Evolutionary conservation across 495 filamentous ascomycete species (phyloP).

Genomic region (Immersiella caudata): DNA sequence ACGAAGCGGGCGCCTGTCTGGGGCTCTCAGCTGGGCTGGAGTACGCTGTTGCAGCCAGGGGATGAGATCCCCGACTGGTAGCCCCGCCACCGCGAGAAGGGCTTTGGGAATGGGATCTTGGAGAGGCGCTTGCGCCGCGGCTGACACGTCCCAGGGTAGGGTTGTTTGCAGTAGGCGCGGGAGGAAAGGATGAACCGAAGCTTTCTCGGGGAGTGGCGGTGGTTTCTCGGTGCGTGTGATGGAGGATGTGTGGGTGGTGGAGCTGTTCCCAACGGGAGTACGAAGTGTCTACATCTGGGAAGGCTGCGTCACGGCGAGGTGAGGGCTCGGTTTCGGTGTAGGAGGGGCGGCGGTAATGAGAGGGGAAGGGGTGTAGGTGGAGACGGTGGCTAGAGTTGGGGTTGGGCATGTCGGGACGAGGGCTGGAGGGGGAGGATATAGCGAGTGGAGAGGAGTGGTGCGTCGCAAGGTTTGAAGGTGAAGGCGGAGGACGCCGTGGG

Average conservation of each 20-base stretch:
- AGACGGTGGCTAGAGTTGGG: slow-evolving; percentile 33
- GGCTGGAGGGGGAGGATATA: neutral
- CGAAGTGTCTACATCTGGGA: slow-evolving; percentile 42
- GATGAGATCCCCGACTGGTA: neutral
- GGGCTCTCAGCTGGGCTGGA: neutral
- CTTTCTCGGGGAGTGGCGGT: neutral
- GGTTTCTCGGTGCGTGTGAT: neutral
- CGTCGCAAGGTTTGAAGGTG: slow-evolving; percentile 17
- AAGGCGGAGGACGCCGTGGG: neutral
- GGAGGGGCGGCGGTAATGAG: slow-evolving; percentile 34
- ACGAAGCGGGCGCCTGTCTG: neutral
- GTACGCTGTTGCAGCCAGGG: neutral
- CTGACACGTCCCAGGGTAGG: neutral
- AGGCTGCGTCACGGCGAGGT: slow-evolving; percentile 36
- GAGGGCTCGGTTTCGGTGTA: slow-evolving; percentile 51
- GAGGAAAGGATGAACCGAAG: neutral
- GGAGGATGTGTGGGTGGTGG: neutral
- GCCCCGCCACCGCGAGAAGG: neutral
- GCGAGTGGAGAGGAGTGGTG: slow-evolving; percentile 23
- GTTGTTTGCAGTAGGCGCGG: neutral
- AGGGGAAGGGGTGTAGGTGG: slow-evolving; percentile 24
- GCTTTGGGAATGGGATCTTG: neutral
- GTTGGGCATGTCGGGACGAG: slow-evolving; percentile 24
- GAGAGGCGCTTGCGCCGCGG: neutral
- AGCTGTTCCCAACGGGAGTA: slow-evolving; percentile 42